These are phyloP conservation scores for Pythium sp. DNA, from an alignment of 352 stramenopile species.

Conservation along the genomic window DNA sequence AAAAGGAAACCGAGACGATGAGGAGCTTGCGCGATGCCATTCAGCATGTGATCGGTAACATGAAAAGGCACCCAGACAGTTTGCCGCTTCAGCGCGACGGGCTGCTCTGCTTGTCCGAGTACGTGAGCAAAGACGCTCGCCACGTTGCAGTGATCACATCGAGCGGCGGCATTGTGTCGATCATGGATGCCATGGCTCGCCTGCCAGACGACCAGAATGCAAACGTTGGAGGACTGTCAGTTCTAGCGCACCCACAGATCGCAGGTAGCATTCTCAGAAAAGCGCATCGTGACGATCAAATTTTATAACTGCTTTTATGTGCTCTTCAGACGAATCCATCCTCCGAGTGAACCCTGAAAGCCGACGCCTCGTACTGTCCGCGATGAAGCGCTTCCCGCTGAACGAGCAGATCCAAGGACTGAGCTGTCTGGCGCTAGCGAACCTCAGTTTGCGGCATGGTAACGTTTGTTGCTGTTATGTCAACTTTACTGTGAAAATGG, in stretches of 20 bases:
- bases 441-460: constrained; percentile 58
- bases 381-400: constrained; percentile 57
- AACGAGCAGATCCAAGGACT: constrained; percentile 58
- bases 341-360: constrained; percentile 54
- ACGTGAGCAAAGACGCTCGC: constrained; percentile 22
- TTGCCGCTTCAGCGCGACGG: constrained; percentile 47
- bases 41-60: constrained; percentile 37
- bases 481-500: neutral
- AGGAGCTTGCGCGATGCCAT: constrained; percentile 23
- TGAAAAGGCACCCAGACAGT: constrained; percentile 35
- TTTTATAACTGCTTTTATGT: neutral
- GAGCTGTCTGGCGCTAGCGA: constrained; percentile 46
- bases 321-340: constrained; percentile 32
- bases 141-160: constrained; percentile 38
- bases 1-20: neutral
- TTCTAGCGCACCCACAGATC: constrained; percentile 55
- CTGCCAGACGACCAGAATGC: constrained; percentile 49
- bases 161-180: constrained; percentile 35
- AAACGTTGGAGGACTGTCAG: constrained; percentile 45
- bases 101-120: constrained; percentile 43
- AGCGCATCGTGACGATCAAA: no score
- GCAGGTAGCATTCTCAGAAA: constrained; percentile 21
- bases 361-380: constrained; percentile 46
- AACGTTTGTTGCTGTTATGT: neutral
- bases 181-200: constrained; percentile 47